Percentiles rank a stretch among this genome's conserved stretches.
Evolutionary conservation across 768 basidiomycete genomes (phyloP).

Genomic region (Pleurotus ostreatus): DNA sequence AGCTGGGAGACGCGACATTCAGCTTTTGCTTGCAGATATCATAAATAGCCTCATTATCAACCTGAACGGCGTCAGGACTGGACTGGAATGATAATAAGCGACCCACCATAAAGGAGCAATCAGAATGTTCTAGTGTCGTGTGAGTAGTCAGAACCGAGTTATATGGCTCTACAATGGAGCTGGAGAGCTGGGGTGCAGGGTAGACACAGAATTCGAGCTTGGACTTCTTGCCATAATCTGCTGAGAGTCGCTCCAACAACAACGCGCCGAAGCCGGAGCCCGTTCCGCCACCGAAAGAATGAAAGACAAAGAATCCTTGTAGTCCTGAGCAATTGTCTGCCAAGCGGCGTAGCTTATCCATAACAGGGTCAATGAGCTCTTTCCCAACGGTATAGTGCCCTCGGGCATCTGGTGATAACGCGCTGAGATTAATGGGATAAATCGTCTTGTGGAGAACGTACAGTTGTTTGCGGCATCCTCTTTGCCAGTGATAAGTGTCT

Average conservation of each 20-base stretch:
- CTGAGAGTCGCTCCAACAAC: constrained; percentile 90
- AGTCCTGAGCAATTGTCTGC: constrained; percentile 96
- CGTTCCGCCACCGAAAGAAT: constrained; percentile 99
- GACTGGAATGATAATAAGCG: background rate
- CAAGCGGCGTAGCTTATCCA: constrained; percentile 92
- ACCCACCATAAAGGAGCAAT: constrained; percentile 96
- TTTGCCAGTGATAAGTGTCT: constrained; percentile 95
- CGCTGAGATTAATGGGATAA: constrained; percentile 11
- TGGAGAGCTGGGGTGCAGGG: constrained; percentile 89
- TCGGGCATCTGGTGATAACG: constrained; percentile 69
- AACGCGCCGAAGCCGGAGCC: constrained; percentile 98
- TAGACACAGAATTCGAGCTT: constrained; percentile 98
- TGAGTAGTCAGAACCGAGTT: constrained; percentile 97
- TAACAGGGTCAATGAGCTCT: constrained; percentile 92
- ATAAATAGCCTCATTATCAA: constrained; percentile 99
- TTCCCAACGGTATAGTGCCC: constrained; percentile 99
- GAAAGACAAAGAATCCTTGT: constrained; percentile 99
- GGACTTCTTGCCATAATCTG: constrained; percentile 98
- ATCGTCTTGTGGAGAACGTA: constrained; percentile 32
- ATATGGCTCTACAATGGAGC: constrained; percentile 97
- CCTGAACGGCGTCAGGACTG: constrained; percentile 37
- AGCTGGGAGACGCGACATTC: constrained; percentile 79
- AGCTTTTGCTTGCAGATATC: constrained; percentile 99
- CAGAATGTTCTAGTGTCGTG: constrained; percentile 97
- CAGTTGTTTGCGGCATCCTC: constrained; percentile 99